Percentiles rank a stretch among this genome's conserved stretches.
Evolutionary conservation across 345 rosid genomes (phyloP).

Genomic region (Zanthoxylum bungeanum): DNA sequence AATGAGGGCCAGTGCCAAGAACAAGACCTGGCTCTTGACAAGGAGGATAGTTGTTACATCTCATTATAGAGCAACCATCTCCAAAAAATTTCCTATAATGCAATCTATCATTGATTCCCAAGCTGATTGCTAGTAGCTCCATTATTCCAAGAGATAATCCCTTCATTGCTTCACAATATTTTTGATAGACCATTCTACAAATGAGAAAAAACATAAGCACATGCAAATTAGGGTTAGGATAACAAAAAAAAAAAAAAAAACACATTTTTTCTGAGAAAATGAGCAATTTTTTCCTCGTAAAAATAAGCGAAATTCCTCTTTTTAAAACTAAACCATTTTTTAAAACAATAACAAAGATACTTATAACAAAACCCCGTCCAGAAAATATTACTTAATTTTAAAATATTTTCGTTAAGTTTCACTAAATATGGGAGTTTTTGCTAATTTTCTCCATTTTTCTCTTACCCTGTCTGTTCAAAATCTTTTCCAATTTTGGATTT

Average conservation of each 20-base stretch:
- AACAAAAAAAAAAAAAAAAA: background rate
- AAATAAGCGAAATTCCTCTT: no score
- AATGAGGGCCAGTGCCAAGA: conserved; percentile 55
- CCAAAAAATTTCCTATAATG: conserved; percentile 33
- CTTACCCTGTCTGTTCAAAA: conserved; percentile 40
- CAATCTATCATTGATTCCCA: conserved; percentile 31
- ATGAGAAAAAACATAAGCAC: background rate
- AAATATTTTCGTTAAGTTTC: no score
- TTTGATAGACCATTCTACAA: conserved; percentile 27
- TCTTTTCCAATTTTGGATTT: conserved; percentile 31
- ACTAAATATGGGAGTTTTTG: no score
- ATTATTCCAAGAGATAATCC: conserved; percentile 20
- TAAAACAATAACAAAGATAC: no score
- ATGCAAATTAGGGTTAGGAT: background rate
- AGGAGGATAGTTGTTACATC: conserved; percentile 52
- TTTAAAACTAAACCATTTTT: no score
- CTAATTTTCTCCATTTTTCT: no score
- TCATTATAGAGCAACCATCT: conserved; percentile 36
- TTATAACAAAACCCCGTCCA: no score
- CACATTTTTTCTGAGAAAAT: no score
- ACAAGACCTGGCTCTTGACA: conserved; percentile 39
- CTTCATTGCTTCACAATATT: conserved; percentile 35
- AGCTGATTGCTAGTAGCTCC: conserved; percentile 36
- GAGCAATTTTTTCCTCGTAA: no score
- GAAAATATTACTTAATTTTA: no score